Percentiles rank a stretch among this genome's conserved stretches.
phyloP scores from a whole-genome alignment of 192 early-diverging fungal genomes.

The Podila horticola region DNA sequence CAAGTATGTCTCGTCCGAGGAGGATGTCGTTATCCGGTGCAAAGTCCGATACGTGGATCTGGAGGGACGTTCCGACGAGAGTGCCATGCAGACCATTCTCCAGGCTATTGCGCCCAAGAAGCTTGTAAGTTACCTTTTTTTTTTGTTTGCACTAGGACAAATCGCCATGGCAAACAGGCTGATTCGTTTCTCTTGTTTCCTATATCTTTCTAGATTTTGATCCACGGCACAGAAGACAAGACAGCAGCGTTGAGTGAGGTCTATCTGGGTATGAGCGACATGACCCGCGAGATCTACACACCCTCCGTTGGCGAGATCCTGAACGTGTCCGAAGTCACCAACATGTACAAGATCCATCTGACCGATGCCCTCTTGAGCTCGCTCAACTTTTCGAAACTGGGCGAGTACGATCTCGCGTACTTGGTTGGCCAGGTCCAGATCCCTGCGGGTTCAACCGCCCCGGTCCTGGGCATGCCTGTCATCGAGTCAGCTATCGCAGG shows the following conservation, averaged over 20 bases:
- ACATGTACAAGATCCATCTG: slow-evolving; percentile 87
- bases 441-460: slow-evolving; percentile 68
- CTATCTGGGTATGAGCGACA: slow-evolving; percentile 68
- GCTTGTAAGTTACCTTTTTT: slow-evolving; percentile 61
- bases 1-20: slow-evolving; percentile 76
- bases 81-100: slow-evolving; percentile 87
- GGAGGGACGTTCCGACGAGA: slow-evolving; percentile 91
- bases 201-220: slow-evolving; percentile 66
- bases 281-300: slow-evolving; percentile 88
- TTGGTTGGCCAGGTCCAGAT: slow-evolving; percentile 82
- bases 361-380: slow-evolving; percentile 91
- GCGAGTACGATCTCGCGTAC: slow-evolving; percentile 82
- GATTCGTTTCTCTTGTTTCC: slow-evolving; percentile 22
- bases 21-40: slow-evolving; percentile 74
- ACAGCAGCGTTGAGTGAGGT: slow-evolving; percentile 73
- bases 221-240: slow-evolving; percentile 84
- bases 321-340: slow-evolving; percentile 89
- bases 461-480: slow-evolving; percentile 76
- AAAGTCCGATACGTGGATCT: slow-evolving; percentile 88
- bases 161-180: background rate
- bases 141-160: background rate
- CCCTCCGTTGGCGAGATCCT: slow-evolving; percentile 86
- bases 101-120: slow-evolving; percentile 82
- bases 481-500: slow-evolving; percentile 42
- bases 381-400: slow-evolving; percentile 75